These are phyloP conservation scores for Drosera spatulata DNA, from an alignment of 179 eudicot genomes.

Conservation along the genomic window DNA sequence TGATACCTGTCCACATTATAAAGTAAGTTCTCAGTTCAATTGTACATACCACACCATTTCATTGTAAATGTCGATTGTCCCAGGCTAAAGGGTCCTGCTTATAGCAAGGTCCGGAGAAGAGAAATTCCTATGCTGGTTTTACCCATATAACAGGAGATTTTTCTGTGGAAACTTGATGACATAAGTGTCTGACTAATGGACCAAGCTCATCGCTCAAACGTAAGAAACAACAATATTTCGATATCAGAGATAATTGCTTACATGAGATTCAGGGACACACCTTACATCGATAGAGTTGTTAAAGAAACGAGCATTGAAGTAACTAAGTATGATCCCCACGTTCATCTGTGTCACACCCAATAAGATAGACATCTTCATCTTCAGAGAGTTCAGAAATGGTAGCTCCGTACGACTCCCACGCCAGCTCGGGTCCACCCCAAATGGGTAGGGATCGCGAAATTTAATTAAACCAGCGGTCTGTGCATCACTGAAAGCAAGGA, in stretches of 20 bases:
- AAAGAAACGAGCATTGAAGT: conserved; percentile 55
- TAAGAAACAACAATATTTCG: too few species aligned
- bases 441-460: conserved; percentile 53
- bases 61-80: too few species aligned
- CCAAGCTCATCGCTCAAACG: too few species aligned
- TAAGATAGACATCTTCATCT: conserved; percentile 82
- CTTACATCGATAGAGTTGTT: conserved; percentile 37
- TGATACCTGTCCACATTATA: conserved; percentile 35
- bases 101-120: too few species aligned
- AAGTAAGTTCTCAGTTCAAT: too few species aligned
- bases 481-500: conserved; percentile 38
- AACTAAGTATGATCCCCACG: conserved; percentile 59
- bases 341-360: conserved; percentile 70
- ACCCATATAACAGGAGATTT: too few species aligned
- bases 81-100: too few species aligned
- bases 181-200: too few species aligned
- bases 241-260: too few species aligned
- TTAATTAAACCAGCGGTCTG: conserved; percentile 44
- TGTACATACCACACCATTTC: too few species aligned
- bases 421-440: conserved; percentile 76
- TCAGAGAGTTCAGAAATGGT: conserved; percentile 64
- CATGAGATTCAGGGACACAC: conserved; percentile 19
- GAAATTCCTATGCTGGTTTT: too few species aligned
- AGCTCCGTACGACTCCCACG: conserved; percentile 65
- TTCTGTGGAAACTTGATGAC: too few species aligned